Evolutionary conservation across 2,329 filamentous ascomycete genomes (phyloP).

Genomic region (Lasiodiplodia sp.): DNA sequence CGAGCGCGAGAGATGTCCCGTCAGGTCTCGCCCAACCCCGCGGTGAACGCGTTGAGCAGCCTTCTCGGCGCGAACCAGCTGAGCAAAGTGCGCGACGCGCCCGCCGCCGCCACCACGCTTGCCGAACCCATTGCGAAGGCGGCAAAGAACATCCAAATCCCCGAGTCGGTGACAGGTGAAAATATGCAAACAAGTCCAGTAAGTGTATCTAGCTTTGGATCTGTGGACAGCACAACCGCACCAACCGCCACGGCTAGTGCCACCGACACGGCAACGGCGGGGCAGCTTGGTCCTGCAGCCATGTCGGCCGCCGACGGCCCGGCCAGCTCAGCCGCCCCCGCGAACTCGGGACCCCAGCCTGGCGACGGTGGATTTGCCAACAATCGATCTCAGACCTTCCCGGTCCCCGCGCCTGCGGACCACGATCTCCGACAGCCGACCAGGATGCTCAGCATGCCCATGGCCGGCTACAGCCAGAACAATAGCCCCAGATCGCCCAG

Average conservation of each 20-base stretch:
- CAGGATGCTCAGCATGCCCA: constrained; percentile 66
- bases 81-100: constrained; percentile 52
- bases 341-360: constrained; percentile 32
- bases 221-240: constrained; percentile 56
- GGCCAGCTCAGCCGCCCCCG: constrained; percentile 39
- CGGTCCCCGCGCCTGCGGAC: constrained; percentile 61
- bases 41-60: constrained; percentile 52
- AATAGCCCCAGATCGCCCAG: constrained; percentile 72
- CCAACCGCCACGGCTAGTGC: constrained; percentile 54
- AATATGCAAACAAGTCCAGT: constrained; percentile 60
- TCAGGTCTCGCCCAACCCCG: constrained; percentile 59
- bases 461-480: constrained; percentile 62
- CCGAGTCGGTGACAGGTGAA: constrained; percentile 53
- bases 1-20: constrained; percentile 42
- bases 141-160: constrained; percentile 58
- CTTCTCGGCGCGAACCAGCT: constrained; percentile 52
- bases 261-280: constrained; percentile 57
- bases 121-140: constrained; percentile 58
- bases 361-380: constrained; percentile 43
- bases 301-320: constrained; percentile 48
- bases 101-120: constrained; percentile 51
- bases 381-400: constrained; percentile 70
- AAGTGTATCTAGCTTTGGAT: constrained; percentile 62
- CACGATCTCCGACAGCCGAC: constrained; percentile 58
- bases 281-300: constrained; percentile 56